These are phyloP conservation scores for Trypanosoma conorhini DNA, from an alignment of 208 protist genomes.

Conservation along the genomic window DNA sequence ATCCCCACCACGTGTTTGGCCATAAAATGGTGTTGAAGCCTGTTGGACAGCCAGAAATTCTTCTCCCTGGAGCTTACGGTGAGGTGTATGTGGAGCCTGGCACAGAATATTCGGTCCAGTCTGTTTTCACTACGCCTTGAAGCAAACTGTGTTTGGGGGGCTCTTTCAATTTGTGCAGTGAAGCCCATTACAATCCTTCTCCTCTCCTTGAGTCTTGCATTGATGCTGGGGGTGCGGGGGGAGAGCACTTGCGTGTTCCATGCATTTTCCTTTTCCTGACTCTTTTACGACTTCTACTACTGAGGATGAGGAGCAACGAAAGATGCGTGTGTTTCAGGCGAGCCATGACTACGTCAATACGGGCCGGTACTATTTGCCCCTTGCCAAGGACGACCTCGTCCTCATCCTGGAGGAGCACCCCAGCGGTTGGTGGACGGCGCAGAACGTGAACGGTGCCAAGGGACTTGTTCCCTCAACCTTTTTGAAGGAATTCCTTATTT, in stretches of 20 bases:
- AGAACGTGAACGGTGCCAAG: conserved; percentile 42
- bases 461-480: conserved; percentile 81
- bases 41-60: conserved; percentile 33
- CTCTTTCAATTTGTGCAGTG: background rate
- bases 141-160: background rate
- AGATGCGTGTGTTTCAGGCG: conserved; percentile 39
- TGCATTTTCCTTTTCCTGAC: background rate
- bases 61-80: conserved; percentile 50
- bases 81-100: conserved; percentile 45
- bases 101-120: conserved; percentile 27
- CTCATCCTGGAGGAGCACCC: conserved; percentile 54
- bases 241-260: background rate
- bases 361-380: conserved; percentile 44
- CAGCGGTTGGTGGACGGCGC: conserved; percentile 79
- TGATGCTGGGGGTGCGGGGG: background rate
- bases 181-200: background rate
- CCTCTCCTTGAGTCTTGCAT: background rate
- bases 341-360: conserved; percentile 60
- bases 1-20: conserved; percentile 70
- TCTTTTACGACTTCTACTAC: background rate
- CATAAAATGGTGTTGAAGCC: conserved; percentile 34
- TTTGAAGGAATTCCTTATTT: conserved; percentile 41
- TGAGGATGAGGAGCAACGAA: background rate
- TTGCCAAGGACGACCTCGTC: conserved; percentile 54
- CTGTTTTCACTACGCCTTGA: background rate